phyloP scores from a whole-genome alignment of 2,329 filamentous ascomycete species.

The Cryphonectria japonica region DNA sequence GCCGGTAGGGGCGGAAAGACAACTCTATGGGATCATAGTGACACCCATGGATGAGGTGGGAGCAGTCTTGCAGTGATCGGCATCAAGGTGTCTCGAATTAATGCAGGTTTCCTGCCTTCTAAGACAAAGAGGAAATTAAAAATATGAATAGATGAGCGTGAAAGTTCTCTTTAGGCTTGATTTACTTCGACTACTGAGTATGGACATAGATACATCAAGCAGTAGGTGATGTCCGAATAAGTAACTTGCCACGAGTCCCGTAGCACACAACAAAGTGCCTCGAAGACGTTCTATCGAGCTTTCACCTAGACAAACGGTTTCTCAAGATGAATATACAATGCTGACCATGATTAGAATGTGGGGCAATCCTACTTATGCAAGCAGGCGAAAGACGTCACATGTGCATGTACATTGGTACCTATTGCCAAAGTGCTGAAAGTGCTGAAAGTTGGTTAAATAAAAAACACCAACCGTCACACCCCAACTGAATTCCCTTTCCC shows the following conservation, averaged over 20 bases:
- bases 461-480: not conserved
- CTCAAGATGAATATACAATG: not conserved
- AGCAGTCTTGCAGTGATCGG: not conserved
- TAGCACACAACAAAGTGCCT: not conserved
- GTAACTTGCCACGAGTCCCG: not conserved
- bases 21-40: constrained; percentile 32
- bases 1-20: constrained; percentile 34
- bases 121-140: too few relatives aligned
- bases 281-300: not conserved
- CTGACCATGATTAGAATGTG: not conserved
- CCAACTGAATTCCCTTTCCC: not conserved
- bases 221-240: not conserved
- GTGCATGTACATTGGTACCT: not conserved
- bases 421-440: not conserved
- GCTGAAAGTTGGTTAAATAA: not conserved
- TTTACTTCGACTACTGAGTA: too few relatives aligned
- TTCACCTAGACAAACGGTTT: not conserved
- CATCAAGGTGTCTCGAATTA: not conserved
- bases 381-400: not conserved
- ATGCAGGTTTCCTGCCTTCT: too few relatives aligned
- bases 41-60: constrained; percentile 14
- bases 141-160: too few relatives aligned
- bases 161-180: too few relatives aligned
- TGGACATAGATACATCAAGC: not conserved
- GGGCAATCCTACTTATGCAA: not conserved